phyloP scores from a whole-genome alignment of 139 green algal species.

The Chloropicon primus region DNA sequence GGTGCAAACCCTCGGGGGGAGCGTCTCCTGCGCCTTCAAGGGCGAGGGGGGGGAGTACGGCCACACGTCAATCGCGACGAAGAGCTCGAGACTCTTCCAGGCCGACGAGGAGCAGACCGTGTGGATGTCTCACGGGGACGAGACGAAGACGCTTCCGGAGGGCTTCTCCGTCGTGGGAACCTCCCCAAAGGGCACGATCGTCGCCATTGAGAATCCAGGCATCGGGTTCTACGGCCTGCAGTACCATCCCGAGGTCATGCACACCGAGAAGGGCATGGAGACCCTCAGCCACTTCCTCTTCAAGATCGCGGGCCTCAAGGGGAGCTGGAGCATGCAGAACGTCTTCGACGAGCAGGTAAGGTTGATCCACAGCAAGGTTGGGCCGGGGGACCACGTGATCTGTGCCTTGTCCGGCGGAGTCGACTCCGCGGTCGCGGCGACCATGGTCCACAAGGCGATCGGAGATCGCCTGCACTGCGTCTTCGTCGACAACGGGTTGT shows the following conservation, averaged over 20 bases:
- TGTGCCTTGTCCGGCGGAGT: conserved; percentile 95
- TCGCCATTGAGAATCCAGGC: conserved; percentile 75
- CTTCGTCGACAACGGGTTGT: conserved; percentile 98
- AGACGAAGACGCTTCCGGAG: conserved; percentile 67
- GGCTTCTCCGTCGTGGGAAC: conserved; percentile 70
- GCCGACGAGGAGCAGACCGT: conserved; percentile 46
- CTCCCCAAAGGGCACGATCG: conserved; percentile 61
- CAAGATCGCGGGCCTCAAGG: conserved; percentile 45
- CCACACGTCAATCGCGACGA: conserved; percentile 73
- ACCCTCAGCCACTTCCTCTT: conserved; percentile 85
- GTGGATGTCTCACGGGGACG: conserved; percentile 98
- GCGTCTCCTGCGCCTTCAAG: conserved; percentile 30
- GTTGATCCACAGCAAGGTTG: conserved; percentile 53
- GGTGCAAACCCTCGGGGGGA: conserved; percentile 54
- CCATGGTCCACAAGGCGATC: conserved; percentile 82
- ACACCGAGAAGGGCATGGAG: conserved; percentile 70
- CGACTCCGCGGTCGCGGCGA: conserved; percentile 90
- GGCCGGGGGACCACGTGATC: conserved; percentile 80
- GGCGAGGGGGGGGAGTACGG: conserved; percentile 88
- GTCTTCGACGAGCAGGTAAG: conserved; percentile 86
- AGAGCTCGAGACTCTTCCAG: conserved; percentile 41
- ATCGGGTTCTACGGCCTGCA: conserved; percentile 80
- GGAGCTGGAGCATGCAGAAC: conserved; percentile 90
- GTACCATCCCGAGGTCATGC: conserved; percentile 95
- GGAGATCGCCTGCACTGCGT: conserved; percentile 95